These are phyloP conservation scores for Debaryomycetaceae sp. DNA, from an alignment of 1,139 yeast genomes.

Conservation along the genomic window DNA sequence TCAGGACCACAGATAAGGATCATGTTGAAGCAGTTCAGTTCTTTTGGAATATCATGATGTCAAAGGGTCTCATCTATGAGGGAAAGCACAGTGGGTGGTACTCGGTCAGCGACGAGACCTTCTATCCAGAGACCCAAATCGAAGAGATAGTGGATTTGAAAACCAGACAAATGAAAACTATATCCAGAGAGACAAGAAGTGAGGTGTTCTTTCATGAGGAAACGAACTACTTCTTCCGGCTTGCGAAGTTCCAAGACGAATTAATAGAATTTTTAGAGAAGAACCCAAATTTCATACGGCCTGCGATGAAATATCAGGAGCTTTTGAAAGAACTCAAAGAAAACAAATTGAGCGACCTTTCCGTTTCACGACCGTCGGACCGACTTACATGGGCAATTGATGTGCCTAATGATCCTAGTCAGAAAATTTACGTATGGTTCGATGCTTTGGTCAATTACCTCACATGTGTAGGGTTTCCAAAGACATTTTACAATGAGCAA, in stretches of 20 bases:
- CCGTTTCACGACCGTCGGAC: constrained; percentile 77
- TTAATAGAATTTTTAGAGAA: constrained; percentile 47
- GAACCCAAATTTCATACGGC: constrained; percentile 61
- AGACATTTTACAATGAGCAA: constrained; percentile 8
- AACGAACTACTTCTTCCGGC: constrained; percentile 78
- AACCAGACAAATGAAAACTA: constrained; percentile 31
- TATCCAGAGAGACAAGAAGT: constrained; percentile 73
- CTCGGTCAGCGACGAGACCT: constrained; percentile 90
- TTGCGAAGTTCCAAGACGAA: constrained; percentile 55
- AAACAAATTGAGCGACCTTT: constrained; percentile 56
- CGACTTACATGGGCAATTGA: constrained; percentile 87
- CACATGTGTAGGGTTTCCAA: constrained; percentile 69
- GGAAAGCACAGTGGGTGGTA: constrained; percentile 95
- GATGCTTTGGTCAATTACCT: constrained; percentile 88
- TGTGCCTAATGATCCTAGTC: constrained; percentile 77
- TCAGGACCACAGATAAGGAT: constrained; percentile 85
- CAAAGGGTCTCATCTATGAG: constrained; percentile 68
- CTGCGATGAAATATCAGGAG: constrained; percentile 53
- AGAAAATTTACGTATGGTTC: constrained; percentile 92
- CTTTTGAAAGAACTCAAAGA: constrained; percentile 57
- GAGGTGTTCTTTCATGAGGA: constrained; percentile 77
- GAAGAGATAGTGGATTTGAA: constrained; percentile 39
- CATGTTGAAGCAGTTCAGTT: constrained; percentile 62
- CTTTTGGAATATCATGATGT: constrained; percentile 64
- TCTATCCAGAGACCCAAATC: constrained; percentile 80